A percentile compares a stretch with the other conserved stretches of the same genome.
Evolutionary conservation across 2,329 filamentous ascomycete species (phyloP).

Genomic region (Ceratocystis smalleyi): DNA sequence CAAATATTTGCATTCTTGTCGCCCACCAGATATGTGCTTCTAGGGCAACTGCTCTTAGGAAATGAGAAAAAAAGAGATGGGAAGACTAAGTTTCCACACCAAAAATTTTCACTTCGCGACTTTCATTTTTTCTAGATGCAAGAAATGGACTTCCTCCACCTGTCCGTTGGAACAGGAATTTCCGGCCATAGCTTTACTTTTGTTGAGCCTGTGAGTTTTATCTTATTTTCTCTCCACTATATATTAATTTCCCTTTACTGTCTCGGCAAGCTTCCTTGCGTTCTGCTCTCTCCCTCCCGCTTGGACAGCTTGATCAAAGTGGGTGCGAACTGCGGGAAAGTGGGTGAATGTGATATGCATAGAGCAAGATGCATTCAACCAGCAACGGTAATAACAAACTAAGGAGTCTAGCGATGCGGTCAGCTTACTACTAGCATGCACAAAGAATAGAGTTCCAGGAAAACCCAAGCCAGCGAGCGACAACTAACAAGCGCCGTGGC

Average conservation of each 20-base stretch:
- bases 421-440: neutral
- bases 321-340: neutral
- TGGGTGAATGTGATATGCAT: neutral
- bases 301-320: neutral
- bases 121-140: neutral
- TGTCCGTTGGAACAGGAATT: neutral
- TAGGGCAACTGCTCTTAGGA: neutral
- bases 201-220: neutral
- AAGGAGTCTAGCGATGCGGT: neutral
- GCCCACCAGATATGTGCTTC: no score
- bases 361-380: neutral
- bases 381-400: no score
- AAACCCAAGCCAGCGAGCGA: neutral
- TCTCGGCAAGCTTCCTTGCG: neutral
- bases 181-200: neutral
- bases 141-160: neutral
- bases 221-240: neutral
- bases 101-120: neutral
- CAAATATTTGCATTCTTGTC: neutral
- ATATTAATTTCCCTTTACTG: neutral
- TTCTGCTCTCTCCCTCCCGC: neutral
- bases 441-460: neutral
- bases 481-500: neutral
- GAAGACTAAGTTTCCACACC: neutral
- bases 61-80: neutral